These are phyloP conservation scores for Pezicula carpinea DNA, from an alignment of 2,329 filamentous ascomycete species.

Conservation along the genomic window DNA sequence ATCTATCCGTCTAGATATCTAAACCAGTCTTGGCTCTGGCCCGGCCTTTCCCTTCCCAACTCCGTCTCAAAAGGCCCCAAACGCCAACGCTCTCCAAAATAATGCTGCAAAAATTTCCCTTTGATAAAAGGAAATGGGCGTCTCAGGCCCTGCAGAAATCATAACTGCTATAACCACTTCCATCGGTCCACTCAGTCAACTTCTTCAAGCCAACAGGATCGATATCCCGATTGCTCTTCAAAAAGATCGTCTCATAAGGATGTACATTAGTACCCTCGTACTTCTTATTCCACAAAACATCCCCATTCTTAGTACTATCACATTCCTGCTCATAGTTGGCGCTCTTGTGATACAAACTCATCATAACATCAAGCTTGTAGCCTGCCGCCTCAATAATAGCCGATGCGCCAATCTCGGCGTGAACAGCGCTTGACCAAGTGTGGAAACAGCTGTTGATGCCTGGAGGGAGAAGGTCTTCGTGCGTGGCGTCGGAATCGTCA, in stretches of 20 bases:
- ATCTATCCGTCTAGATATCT: too few relatives aligned
- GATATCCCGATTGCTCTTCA: constrained; percentile 23
- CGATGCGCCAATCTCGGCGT: constrained; percentile 19
- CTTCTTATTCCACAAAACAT: constrained; percentile 16
- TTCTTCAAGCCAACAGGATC: constrained; percentile 12
- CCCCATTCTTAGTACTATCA: constrained; percentile 10
- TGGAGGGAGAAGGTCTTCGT: constrained; percentile 3
- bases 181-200: constrained; percentile 18
- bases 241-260: constrained; percentile 24
- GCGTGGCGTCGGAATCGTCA: neutral
- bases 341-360: constrained; percentile 19
- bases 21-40: too few relatives aligned
- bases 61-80: neutral
- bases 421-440: constrained; percentile 15
- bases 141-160: constrained; percentile 17
- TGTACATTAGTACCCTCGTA: constrained; percentile 24
- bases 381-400: constrained; percentile 18
- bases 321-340: constrained; percentile 10
- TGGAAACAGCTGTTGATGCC: constrained; percentile 25
- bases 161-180: constrained; percentile 21
- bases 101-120: neutral
- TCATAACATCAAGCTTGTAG: constrained; percentile 22
- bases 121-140: neutral
- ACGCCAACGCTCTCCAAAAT: neutral
- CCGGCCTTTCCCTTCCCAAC: neutral